These are phyloP conservation scores for Moniliella sp. DNA, from an alignment of 1,284 basidiomycete species.

Conservation along the genomic window DNA sequence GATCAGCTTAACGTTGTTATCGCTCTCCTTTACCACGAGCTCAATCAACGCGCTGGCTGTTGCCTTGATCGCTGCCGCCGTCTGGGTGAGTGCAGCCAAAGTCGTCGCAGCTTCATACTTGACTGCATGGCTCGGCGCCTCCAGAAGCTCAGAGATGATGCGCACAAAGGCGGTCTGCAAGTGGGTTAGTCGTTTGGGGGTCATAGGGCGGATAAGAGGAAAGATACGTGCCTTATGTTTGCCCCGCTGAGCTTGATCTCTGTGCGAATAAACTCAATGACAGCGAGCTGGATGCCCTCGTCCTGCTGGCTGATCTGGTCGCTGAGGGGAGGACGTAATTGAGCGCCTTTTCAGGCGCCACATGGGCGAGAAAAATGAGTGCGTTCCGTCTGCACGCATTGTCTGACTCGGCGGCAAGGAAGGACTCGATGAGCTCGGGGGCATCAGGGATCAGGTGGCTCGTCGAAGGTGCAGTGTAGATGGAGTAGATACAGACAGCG, in stretches of 20 bases:
- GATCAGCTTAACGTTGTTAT: conserved; percentile 98
- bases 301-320: conserved; percentile 68
- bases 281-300: conserved; percentile 80
- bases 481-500: conserved; percentile 78
- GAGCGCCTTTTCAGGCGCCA: conserved; percentile 69
- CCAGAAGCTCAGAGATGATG: conserved; percentile 80
- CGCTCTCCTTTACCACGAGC: conserved; percentile 77
- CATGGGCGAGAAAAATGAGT: conserved; percentile 76
- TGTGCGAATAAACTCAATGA: conserved; percentile 78
- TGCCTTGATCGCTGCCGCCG: conserved; percentile 85
- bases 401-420: conserved; percentile 72
- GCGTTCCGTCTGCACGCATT: conserved; percentile 92
- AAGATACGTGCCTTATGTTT: conserved; percentile 3
- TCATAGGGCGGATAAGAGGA: neutral
- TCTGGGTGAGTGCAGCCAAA: conserved; percentile 79
- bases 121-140: conserved; percentile 72
- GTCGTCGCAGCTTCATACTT: conserved; percentile 96
- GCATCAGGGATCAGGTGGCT: conserved; percentile 89
- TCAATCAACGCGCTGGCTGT: conserved; percentile 72
- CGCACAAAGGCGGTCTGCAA: conserved; percentile 70
- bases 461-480: conserved; percentile 58
- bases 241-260: conserved; percentile 61
- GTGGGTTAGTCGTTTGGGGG: too few species aligned
- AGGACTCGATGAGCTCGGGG: conserved; percentile 83
- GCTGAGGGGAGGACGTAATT: conserved; percentile 69